Evolutionary conservation across 768 basidiomycete genomes (phyloP).

Genomic region (Tulasnella calospora): DNA sequence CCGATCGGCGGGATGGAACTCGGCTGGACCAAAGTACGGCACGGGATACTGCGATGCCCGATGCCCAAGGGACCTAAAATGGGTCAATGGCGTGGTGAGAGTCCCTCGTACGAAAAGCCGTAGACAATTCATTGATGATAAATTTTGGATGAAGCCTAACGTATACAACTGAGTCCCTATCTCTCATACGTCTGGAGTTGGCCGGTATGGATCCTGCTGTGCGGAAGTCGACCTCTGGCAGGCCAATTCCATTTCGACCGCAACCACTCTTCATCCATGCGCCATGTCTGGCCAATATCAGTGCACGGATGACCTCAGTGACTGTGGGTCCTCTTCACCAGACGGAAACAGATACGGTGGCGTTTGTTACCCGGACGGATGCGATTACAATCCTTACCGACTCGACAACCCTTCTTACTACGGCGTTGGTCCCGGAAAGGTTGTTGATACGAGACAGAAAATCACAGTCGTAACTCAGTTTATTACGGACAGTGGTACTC

Average conservation of each 20-base stretch:
- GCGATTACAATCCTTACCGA: slow-evolving; percentile 18
- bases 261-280: background rate
- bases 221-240: background rate
- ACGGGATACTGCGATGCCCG: background rate
- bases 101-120: background rate
- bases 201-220: background rate
- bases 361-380: slow-evolving; percentile 3
- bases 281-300: background rate
- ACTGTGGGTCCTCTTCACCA: background rate
- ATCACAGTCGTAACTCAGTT: slow-evolving; percentile 23
- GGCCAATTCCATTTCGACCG: background rate
- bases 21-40: background rate
- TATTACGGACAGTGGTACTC: slow-evolving; percentile 10
- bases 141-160: background rate
- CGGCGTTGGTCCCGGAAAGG: background rate
- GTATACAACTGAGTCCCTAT: background rate
- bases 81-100: background rate
- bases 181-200: background rate
- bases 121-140: background rate
- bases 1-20: background rate
- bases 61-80: background rate
- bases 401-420: slow-evolving; percentile 5
- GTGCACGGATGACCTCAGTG: background rate
- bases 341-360: background rate
- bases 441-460: background rate